A percentile compares a stretch with the other conserved stretches of the same genome.
phyloP scores from a whole-genome alignment of 1,284 basidiomycete species.

The Meira nashicola region DNA sequence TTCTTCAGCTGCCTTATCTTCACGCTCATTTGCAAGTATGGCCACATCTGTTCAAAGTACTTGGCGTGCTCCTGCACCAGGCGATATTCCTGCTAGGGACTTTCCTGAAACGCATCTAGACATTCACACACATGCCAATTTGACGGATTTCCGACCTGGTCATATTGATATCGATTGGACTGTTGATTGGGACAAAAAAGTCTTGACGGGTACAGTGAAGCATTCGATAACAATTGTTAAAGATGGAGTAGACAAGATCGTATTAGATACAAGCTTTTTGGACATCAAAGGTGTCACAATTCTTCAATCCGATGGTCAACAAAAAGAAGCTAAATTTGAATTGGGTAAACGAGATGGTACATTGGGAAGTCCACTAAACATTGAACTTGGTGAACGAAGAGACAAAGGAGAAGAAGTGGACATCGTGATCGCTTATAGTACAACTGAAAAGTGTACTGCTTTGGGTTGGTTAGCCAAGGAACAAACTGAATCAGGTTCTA shows the following conservation, averaged over 20 bases:
- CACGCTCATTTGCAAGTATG: not conserved
- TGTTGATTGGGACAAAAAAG: constrained; percentile 68
- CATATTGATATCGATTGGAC: constrained; percentile 67
- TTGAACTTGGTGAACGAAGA: constrained; percentile 49
- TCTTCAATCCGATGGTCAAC: constrained; percentile 42
- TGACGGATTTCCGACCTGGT: constrained; percentile 35
- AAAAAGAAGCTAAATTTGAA: constrained; percentile 58
- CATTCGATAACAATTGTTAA: constrained; percentile 64
- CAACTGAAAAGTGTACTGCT: constrained; percentile 72
- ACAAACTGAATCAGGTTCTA: constrained; percentile 75
- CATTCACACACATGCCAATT: constrained; percentile 41
- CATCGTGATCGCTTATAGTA: constrained; percentile 56
- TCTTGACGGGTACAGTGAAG: constrained; percentile 68
- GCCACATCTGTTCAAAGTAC: not conserved
- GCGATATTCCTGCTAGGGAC: constrained; percentile 35
- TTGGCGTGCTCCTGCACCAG: constrained; percentile 43
- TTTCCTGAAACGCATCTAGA: constrained; percentile 26
- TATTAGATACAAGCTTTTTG: constrained; percentile 76
- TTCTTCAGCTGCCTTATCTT: not conserved
- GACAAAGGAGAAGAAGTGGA: constrained; percentile 32
- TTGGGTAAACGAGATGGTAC: constrained; percentile 56
- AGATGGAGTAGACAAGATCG: constrained; percentile 64
- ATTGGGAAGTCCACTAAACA: constrained; percentile 54
- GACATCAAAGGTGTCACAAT: constrained; percentile 64
- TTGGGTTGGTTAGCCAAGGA: constrained; percentile 89